A percentile compares a stretch with the other conserved stretches of the same genome.
phyloP scores from a whole-genome alignment of 805 yeast genomes.

The Candida lessepsii region DNA sequence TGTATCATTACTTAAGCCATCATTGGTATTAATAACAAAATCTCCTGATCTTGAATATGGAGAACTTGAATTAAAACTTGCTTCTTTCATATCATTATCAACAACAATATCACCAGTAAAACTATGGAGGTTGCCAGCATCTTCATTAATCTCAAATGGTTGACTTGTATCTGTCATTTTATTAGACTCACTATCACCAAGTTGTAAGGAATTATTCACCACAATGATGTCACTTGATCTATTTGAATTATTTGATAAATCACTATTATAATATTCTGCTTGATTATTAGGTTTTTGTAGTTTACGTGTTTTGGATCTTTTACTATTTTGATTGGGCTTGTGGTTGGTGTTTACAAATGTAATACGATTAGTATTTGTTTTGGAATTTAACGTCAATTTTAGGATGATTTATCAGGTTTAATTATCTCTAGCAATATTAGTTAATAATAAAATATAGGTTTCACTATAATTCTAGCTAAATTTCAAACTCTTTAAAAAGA shows the following conservation, averaged over 20 bases:
- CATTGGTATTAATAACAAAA: background rate
- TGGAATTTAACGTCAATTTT: background rate
- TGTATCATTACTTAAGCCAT: background rate
- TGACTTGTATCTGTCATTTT: constrained; percentile 2
- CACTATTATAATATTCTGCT: too few species aligned
- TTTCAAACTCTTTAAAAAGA: too few species aligned
- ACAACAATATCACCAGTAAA: background rate
- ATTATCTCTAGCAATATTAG: too few species aligned
- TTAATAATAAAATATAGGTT: too few species aligned
- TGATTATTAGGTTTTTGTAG: background rate
- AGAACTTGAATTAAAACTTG: background rate
- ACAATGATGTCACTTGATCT: too few species aligned
- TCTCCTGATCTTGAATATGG: background rate
- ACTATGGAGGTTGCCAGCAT: background rate
- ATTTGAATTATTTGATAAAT: too few species aligned
- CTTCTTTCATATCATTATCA: background rate
- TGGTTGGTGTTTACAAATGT: background rate
- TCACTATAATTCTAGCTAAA: too few species aligned
- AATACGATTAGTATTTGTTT: background rate
- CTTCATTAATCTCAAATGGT: background rate
- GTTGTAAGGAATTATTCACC: too few species aligned
- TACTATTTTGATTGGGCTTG: background rate
- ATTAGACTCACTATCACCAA: too few species aligned
- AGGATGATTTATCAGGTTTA: background rate
- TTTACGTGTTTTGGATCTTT: background rate